Evolutionary conservation across 2,329 filamentous ascomycete species (phyloP), one percentile per base, ranked within the genome.

Genomic region (Exutisphaerella laricina): DNA sequence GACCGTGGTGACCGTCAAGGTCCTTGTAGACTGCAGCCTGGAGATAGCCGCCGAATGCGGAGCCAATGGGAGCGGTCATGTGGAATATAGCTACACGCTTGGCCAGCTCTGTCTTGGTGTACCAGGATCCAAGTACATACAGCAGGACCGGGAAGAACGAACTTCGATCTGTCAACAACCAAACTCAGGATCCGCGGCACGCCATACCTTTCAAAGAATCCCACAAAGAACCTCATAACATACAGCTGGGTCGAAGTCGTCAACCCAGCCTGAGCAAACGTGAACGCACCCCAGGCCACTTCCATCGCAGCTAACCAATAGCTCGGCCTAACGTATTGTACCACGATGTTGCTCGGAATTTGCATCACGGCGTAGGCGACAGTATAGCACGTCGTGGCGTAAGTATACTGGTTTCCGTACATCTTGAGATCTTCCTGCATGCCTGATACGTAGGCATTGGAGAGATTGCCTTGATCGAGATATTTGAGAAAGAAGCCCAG

Each of bases 361-460:
- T 48, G 39, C 30, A 46, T 46, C 38, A 50, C 45, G 6, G 45
- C 45, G 31, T 45, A 50, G 12, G 45, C 43, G 5, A 45, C 45
- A 16, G 48, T 48, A 23, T 48, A 50, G 41, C 45, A 50, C 28
- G 18, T 16, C 7, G 16, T n/a, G 14, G 26, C 8, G 39, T 50
- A 48, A 10, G 45, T 46, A 5, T 45, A 60, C 41, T 69, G 63
- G 17, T 68, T 68, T 3, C 64, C 65, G 64, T 48, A 17, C 21
- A 48, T 41, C 18, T 54, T 44, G 28, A 69, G 48, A 35, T 68
- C 66, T 48, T 68, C 65, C 44, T 61, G 61, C 66, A 69, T 69
- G 2, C 66, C 66, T 32, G 61, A 56, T 8, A 69, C 62, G 31
- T 46, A 46, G 20, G 43, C 43, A 36, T 46, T 46, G 2, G 43